Conservation (phyloP, 2,329 filamentous ascomycete species). For the Aspergillus sp. region DNA sequence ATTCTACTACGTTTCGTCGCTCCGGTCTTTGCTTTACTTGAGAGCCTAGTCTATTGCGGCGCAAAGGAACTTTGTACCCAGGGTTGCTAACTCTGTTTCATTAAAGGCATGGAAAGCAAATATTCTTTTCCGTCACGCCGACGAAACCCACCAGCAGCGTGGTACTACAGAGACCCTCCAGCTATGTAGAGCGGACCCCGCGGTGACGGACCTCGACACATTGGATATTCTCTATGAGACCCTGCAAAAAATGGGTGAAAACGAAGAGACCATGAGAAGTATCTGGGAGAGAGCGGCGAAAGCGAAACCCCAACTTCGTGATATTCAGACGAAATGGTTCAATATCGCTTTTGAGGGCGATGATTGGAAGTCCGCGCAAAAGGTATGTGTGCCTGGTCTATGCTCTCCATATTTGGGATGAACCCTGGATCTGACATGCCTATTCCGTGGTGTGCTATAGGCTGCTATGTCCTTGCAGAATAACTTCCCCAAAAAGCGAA, state of each 20-base stretch:
- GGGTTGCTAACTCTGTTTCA: conserved; percentile 9
- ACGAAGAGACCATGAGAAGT: conserved; percentile 33
- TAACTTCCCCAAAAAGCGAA: conserved; percentile 48
- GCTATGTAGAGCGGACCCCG: conserved; percentile 43
- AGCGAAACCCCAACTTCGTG: conserved; percentile 43
- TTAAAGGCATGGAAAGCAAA: conserved; percentile 46
- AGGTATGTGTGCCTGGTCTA: conserved; percentile 36
- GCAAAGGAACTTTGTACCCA: neutral
- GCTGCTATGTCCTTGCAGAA: conserved; percentile 52
- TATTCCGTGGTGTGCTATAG: conserved; percentile 26
- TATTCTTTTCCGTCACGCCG: conserved; percentile 41
- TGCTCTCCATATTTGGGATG: neutral
- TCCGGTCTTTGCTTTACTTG: neutral
- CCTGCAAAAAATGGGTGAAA: conserved; percentile 35
- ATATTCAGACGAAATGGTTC: conserved; percentile 49
- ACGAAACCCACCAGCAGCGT: conserved; percentile 43
- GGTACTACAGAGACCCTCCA: conserved; percentile 45
- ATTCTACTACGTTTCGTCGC: neutral
- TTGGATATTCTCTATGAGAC: conserved; percentile 45
- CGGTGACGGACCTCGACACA: conserved; percentile 46
- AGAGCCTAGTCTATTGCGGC: neutral
- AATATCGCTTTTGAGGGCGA: conserved; percentile 39
- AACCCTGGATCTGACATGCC: neutral
- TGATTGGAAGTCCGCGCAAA: conserved; percentile 51
- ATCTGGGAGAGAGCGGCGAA: conserved; percentile 51